Base-by-base conservation (phyloP, 768 basidiomycete species). In the Calocera cornea region DNA sequence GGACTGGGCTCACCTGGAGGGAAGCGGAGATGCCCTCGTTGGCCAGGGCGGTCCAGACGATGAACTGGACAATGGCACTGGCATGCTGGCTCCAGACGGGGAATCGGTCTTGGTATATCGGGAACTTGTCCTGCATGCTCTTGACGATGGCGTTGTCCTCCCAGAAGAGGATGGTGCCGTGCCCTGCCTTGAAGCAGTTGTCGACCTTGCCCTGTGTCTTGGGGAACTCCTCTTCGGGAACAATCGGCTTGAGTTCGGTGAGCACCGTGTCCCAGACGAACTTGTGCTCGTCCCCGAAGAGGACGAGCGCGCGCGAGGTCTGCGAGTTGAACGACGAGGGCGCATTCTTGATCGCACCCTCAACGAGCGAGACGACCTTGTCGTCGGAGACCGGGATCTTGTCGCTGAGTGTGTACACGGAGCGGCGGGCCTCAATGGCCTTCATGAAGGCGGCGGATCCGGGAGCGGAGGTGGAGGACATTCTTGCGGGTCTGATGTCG, bases 281-380 rank as follows among this genome's bases (percentile, higher is more conserved):
- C n/a, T 71, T 33, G 70, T 75, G 72, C 47, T 72, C 67, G 2
- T 70, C 68, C 29, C 76, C 76, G 36, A 76, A 74, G n/a, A 76
- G 66, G 38, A 79, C 67, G 50, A 78, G 68, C 1, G 73, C 77
- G 40, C 77, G 70, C 1, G 74, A 69, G 24, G 75, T 70, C 68
- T 79, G 77, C 44, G 73, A 74, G 74, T 79, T 79, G 73, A 77
- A 77, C 29, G 72, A 70, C 22, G 72, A 74, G 24, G 76, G 76
- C 22, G 74, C 70, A 69, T 74, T 72, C 70, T 76, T 75, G 70
- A 77, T 73, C 7, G 74, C 71, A 31, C 71, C 68, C 64, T 76
- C 68, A 44, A 79, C 75, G 64, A 78, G 64, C 27, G 71, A 71
- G 47, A 73, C 54, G 69, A 79, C 69, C 50, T 72, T 68, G 3